Conservation (phyloP, 257 asterid genomes). For the Henckelia pumila region DNA sequence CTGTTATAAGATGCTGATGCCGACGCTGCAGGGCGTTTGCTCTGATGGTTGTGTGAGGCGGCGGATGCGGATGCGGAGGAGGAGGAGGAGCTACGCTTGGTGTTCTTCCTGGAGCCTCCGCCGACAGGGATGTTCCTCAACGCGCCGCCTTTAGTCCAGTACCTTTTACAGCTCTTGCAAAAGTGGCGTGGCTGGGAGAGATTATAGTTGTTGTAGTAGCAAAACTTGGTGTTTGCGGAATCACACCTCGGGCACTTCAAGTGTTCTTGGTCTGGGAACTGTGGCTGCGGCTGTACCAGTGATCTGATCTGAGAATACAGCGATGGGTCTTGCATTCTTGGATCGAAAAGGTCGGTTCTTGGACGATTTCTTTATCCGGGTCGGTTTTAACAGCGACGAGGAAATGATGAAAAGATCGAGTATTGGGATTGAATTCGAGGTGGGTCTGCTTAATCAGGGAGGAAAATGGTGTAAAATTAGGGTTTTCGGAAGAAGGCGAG, state of each 20-base stretch:
- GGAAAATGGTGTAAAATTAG: constrained; percentile 3
- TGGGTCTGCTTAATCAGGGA: background rate
- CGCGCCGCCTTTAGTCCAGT: constrained; percentile 98
- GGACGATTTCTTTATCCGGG: constrained; percentile 16
- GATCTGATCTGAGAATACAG: constrained; percentile 61
- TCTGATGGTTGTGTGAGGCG: constrained; percentile 22
- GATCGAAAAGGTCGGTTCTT: constrained; percentile 7
- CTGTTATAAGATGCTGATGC: constrained; percentile 11
- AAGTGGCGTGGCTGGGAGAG: constrained; percentile 97
- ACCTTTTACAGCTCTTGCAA: constrained; percentile 77
- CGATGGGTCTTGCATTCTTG: constrained; percentile 77
- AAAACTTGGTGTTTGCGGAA: constrained; percentile 80
- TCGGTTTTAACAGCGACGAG: background rate
- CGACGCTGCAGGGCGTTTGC: constrained; percentile 28
- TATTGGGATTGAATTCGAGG: background rate
- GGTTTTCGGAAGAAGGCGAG: background rate
- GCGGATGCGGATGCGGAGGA: constrained; percentile 27
- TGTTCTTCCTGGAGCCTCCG: constrained; percentile 74
- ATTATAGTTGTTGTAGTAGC: constrained; percentile 91
- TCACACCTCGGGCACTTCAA: constrained; percentile 86
- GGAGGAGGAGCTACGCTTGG: constrained; percentile 57
- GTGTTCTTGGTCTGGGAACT: constrained; percentile 80
- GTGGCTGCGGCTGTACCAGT: constrained; percentile 34
- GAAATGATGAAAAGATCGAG: constrained; percentile 14
- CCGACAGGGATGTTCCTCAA: constrained; percentile 89